A percentile compares a stretch with the other conserved stretches of the same genome.
phyloP scores from a whole-genome alignment of 441 rosid species.

The Metrosideros polymorpha region DNA sequence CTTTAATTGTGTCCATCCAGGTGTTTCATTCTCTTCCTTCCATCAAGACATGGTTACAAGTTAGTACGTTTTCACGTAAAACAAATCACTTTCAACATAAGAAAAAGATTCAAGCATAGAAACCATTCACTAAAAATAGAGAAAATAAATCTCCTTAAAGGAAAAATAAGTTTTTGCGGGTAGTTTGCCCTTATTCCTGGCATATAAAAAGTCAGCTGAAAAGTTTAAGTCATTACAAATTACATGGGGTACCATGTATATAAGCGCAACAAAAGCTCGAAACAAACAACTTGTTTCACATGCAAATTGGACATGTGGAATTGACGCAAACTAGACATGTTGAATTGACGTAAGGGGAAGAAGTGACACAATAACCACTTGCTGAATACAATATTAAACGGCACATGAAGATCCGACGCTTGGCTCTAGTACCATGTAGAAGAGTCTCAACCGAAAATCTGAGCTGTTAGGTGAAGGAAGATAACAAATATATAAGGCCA shows the following conservation, averaged over 20 bases:
- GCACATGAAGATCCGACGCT: neutral
- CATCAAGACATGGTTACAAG: slow-evolving; percentile 38
- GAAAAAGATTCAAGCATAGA: neutral
- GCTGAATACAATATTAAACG: neutral
- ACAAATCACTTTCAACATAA: neutral
- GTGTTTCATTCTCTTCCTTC: slow-evolving; percentile 89
- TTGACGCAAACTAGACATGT: neutral
- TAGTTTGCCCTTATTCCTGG: neutral
- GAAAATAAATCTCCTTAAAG: neutral
- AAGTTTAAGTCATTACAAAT: neutral
- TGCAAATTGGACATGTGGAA: neutral
- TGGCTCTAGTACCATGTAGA: neutral
- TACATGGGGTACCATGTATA: neutral
- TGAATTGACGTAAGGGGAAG: neutral
- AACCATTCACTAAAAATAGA: neutral
- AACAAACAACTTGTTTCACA: neutral
- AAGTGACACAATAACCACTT: neutral
- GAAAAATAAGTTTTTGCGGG: neutral
- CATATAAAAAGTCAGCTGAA: neutral
- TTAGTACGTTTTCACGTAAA: neutral
- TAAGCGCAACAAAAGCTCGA: neutral
- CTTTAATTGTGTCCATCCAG: slow-evolving; percentile 99
- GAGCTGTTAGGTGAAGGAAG: neutral
- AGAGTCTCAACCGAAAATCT: neutral
- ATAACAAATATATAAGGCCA: neutral